A percentile compares a stretch with the other conserved stretches of the same genome.
Conservation (phyloP, 805 yeast genomes). For the Dipodascus albidus region DNA sequence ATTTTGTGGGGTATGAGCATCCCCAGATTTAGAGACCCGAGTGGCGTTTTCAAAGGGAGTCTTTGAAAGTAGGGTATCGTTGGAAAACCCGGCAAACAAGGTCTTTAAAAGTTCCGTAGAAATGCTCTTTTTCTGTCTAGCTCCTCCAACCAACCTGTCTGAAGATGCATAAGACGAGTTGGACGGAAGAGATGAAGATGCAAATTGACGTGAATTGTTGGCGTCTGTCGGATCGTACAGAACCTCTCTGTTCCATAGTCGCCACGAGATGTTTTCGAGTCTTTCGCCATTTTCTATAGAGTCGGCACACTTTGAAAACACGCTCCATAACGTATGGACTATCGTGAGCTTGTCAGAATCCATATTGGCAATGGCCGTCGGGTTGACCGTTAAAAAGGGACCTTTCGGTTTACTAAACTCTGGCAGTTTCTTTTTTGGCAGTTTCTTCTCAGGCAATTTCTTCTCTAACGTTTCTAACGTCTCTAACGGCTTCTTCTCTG, state of each 20-base stretch:
- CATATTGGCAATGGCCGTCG: conserved; percentile 11
- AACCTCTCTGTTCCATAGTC: conserved; percentile 23
- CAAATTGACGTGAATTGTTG: not conserved
- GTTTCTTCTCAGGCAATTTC: not conserved
- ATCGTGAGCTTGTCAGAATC: conserved; percentile 20
- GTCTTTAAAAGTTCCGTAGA: not conserved
- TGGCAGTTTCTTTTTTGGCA: not conserved
- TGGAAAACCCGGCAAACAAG: not conserved
- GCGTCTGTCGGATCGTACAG: not conserved
- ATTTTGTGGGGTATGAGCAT: not conserved
- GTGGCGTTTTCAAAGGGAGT: not conserved
- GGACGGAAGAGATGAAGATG: not conserved
- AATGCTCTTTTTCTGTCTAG: not conserved
- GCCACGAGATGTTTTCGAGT: conserved; percentile 28
- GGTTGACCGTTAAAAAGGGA: conserved; percentile 1
- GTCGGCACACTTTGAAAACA: conserved; percentile 26
- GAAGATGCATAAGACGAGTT: not conserved
- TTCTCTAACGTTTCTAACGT: not conserved
- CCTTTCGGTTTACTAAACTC: not conserved
- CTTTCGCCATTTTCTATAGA: conserved; percentile 27
- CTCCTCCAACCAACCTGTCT: not conserved
- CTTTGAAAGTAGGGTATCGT: not conserved
- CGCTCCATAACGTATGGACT: conserved; percentile 24
- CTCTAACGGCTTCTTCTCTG: not conserved
- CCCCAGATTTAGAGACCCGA: not conserved